A percentile compares a stretch with the other conserved stretches of the same genome.
These are phyloP conservation scores for Salix purpurea DNA, from an alignment of 345 rosid genomes.

Conservation along the genomic window DNA sequence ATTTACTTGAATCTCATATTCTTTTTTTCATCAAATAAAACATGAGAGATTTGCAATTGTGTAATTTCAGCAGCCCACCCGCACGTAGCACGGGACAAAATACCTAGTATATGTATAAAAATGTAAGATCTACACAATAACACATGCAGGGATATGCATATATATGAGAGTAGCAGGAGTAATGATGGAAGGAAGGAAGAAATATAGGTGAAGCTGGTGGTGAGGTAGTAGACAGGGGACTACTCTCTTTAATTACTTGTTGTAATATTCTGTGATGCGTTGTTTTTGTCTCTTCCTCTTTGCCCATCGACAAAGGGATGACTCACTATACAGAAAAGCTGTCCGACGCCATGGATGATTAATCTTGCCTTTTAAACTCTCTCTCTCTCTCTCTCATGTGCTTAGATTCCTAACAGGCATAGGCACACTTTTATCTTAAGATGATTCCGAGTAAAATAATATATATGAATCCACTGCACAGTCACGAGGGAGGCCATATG, in stretches of 20 bases:
- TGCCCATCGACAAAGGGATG: background rate
- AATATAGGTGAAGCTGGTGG: background rate
- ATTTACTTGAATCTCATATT: too few species aligned
- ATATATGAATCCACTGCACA: background rate
- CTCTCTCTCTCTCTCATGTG: constrained; percentile 19
- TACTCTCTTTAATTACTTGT: background rate
- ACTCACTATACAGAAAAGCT: background rate
- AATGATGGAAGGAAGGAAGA: background rate
- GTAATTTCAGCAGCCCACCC: too few species aligned
- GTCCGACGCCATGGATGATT: background rate
- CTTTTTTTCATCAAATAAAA: too few species aligned
- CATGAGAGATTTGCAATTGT: too few species aligned
- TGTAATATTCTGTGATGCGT: background rate
- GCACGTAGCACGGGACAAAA: too few species aligned
- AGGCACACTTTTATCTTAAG: background rate
- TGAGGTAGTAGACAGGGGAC: background rate
- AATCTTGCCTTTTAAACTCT: too few species aligned
- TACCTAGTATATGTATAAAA: too few species aligned
- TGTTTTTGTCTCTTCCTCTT: constrained; percentile 9
- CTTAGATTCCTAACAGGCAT: constrained; percentile 22
- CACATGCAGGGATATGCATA: too few species aligned
- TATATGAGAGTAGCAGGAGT: background rate
- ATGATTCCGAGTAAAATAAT: constrained; percentile 12
- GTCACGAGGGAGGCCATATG: constrained; percentile 19
- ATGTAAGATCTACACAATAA: too few species aligned